Percentiles rank a stretch among this genome's conserved stretches.
These are phyloP conservation scores for Coprinopsis marcescibilis DNA, from an alignment of 768 basidiomycete genomes.

Conservation along the genomic window DNA sequence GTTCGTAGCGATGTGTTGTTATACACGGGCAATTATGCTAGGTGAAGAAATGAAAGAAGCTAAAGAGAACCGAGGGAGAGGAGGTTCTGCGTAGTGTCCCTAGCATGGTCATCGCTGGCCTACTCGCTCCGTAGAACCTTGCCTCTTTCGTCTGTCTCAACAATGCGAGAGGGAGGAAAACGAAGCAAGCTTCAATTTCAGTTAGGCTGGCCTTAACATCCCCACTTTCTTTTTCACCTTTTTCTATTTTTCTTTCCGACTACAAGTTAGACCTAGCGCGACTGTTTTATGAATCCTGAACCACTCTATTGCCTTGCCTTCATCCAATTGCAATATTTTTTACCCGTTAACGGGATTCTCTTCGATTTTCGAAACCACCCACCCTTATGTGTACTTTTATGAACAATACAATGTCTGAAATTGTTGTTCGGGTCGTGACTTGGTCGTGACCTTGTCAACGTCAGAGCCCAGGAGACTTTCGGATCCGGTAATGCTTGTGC, in stretches of 20 bases:
- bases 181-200: constrained; percentile 8
- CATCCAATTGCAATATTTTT: too few relatives aligned
- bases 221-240: constrained; percentile 6
- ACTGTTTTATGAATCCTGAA: too few relatives aligned
- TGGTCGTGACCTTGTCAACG: too few relatives aligned
- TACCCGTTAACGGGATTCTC: too few relatives aligned
- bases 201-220: constrained; percentile 11
- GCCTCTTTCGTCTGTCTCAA: constrained; percentile 2
- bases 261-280: too few relatives aligned
- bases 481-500: too few relatives aligned
- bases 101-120: constrained; percentile 7
- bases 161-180: constrained; percentile 9
- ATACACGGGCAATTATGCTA: constrained; percentile 54
- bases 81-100: constrained; percentile 44
- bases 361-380: too few relatives aligned
- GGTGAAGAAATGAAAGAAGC: constrained; percentile 69
- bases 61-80: constrained; percentile 56
- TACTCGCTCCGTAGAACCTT: neutral
- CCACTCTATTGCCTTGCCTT: too few relatives aligned
- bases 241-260: constrained; percentile 4
- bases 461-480: too few relatives aligned
- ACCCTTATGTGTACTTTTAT: too few relatives aligned
- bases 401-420: too few relatives aligned
- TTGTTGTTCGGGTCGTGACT: too few relatives aligned
- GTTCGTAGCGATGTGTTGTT: constrained; percentile 62